Evolutionary conservation across 2,329 filamentous ascomycete species (phyloP).

Genomic region (Microcyclospora pomicola): DNA sequence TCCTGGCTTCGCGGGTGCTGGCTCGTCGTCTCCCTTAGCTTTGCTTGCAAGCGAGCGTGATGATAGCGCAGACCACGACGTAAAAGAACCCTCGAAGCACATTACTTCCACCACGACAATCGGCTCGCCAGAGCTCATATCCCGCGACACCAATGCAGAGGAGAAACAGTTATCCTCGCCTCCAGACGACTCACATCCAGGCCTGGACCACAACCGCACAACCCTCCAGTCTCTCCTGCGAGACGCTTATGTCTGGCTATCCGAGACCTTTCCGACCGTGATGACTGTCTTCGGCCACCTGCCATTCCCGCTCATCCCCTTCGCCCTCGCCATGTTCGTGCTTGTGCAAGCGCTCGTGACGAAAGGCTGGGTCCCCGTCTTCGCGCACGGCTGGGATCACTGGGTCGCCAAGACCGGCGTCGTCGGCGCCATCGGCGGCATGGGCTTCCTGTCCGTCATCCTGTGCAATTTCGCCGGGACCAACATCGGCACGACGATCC

Average conservation of each 20-base stretch:
- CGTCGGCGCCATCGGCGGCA: slow-evolving; percentile 54
- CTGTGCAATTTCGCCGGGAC: slow-evolving; percentile 65
- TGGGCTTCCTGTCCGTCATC: slow-evolving; percentile 58
- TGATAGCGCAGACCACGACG: too few relatives aligned
- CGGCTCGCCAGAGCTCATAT: not conserved
- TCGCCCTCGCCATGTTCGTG: slow-evolving; percentile 62
- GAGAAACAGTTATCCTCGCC: not conserved
- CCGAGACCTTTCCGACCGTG: slow-evolving; percentile 58
- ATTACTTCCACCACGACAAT: not conserved
- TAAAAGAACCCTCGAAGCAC: not conserved
- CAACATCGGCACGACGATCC: slow-evolving; percentile 63
- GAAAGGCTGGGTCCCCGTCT: slow-evolving; percentile 61
- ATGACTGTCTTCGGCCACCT: slow-evolving; percentile 52
- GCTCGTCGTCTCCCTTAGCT: too few relatives aligned
- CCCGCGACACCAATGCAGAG: not conserved
- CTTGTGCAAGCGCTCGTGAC: slow-evolving; percentile 59
- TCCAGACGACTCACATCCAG: not conserved
- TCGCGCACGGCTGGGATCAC: slow-evolving; percentile 59
- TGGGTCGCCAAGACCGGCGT: slow-evolving; percentile 59
- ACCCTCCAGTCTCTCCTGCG: slow-evolving; percentile 41
- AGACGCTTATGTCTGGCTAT: slow-evolving; percentile 42
- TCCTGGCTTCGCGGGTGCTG: too few relatives aligned
- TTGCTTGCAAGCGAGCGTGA: too few relatives aligned
- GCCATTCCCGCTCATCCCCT: slow-evolving; percentile 54
- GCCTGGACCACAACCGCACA: slow-evolving; percentile 11